These are phyloP conservation scores for Orbilia blumenaviensis DNA, from an alignment of 2,329 filamentous ascomycete genomes.

Conservation along the genomic window DNA sequence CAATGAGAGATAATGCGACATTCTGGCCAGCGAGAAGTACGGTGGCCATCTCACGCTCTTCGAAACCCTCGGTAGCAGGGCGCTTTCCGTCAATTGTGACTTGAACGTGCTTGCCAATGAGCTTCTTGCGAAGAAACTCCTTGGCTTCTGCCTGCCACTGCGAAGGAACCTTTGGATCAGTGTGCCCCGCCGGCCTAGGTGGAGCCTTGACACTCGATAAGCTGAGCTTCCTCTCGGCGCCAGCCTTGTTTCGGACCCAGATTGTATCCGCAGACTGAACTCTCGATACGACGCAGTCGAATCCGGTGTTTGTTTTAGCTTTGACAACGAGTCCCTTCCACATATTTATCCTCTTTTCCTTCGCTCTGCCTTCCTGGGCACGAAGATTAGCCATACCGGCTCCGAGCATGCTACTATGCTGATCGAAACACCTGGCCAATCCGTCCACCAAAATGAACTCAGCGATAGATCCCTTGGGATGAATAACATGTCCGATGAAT, in stretches of 20 bases:
- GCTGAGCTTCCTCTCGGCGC: conserved; percentile 86
- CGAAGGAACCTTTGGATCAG: conserved; percentile 59
- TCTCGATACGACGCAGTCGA: conserved; percentile 84
- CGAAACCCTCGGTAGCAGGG: conserved; percentile 88
- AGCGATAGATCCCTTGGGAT: conserved; percentile 91
- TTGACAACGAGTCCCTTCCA: conserved; percentile 84
- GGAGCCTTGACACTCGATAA: conserved; percentile 93
- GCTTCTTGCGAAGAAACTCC: conserved; percentile 89
- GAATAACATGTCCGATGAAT: conserved; percentile 84
- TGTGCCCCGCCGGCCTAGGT: conserved; percentile 64
- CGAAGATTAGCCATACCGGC: conserved; percentile 85
- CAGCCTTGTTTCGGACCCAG: conserved; percentile 83
- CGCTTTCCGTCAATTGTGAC: conserved; percentile 82
- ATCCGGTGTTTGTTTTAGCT: conserved; percentile 67
- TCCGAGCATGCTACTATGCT: conserved; percentile 92
- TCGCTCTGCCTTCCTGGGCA: conserved; percentile 85
- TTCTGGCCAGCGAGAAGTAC: conserved; percentile 79
- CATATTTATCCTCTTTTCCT: conserved; percentile 77
- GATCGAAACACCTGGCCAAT: conserved; percentile 90
- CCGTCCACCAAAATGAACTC: conserved; percentile 89
- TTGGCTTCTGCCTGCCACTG: conserved; percentile 94
- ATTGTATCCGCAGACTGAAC: conserved; percentile 89
- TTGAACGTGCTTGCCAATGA: conserved; percentile 95
- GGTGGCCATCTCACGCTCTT: conserved; percentile 93
- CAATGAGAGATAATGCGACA: conserved; percentile 59